Base-by-base conservation (phyloP, 768 basidiomycete genomes). In the Pleurotus cornucopiae region DNA sequence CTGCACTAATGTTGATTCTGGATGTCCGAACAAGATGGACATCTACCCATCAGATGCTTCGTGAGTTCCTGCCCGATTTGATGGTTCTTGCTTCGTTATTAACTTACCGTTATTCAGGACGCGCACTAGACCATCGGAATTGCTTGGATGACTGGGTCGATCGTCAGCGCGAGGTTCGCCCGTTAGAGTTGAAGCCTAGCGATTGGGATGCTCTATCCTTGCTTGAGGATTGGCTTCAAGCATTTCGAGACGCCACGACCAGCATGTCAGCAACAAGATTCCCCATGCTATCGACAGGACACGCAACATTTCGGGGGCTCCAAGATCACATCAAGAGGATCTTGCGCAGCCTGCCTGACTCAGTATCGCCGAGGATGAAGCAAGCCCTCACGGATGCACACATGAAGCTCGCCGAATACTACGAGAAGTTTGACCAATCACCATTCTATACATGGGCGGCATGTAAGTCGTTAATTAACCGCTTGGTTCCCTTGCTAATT, bases 11-110 rank as follows among this genome's bases (percentile, higher is more conserved):
- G 65, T 63, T 67, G 4, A 69, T 69, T 40, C 57, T 71, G 11
- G 68, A 71, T 56, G 64, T 71, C 0, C 49, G 51, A 39, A 71
- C 67, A 4, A 56, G 62, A 1, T 71, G 68, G 69, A 58, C 63
- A 6, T 71, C 66, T 5, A 69, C 66, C 2, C 67, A 69, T 47
- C 62, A 67, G 30, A 71, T 69, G 69, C 60, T 71, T 38, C 58
- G 58, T 69, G 53, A 23, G 63, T 61, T 12, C 4, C 16, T 40
- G 39, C 16, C 16, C 39, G 2, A 3, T 40, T 12, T 40, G 2
- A 40, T 12, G 0, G 14, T 20, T 11, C 18, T 30, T 6, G 30
- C 30, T 30, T 30, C 1, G 2, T 43, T 20, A 43, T 40, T 12
- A 3, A 16, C 4, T 2, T 30, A 30, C 30, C 9, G 1, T 7